phyloP scores from a whole-genome alignment of 1,284 basidiomycete species.

The Rhodotorula sp. region DNA sequence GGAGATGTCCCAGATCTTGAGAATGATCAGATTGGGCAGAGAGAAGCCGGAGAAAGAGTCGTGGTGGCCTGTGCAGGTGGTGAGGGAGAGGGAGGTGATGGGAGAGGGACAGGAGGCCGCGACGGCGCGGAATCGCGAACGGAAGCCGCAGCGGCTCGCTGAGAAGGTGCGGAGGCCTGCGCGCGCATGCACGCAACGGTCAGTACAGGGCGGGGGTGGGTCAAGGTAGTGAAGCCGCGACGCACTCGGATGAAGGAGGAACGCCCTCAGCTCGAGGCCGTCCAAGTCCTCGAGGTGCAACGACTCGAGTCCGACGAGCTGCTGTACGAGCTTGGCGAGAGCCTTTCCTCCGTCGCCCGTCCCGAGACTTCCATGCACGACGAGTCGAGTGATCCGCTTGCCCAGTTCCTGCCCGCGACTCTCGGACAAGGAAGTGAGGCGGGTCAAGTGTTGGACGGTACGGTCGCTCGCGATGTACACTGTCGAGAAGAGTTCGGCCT shows the following conservation, averaged over 20 bases:
- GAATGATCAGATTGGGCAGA: constrained; percentile 2
- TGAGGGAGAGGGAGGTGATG: constrained; percentile 13
- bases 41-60: constrained; percentile 23
- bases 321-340: constrained; percentile 13
- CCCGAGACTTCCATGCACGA: constrained; percentile 4
- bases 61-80: constrained; percentile 22
- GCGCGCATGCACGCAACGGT: too few species aligned
- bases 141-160: constrained; percentile 22
- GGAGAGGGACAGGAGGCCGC: neutral
- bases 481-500: constrained; percentile 15
- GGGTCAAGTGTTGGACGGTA: neutral
- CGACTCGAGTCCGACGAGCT: constrained; percentile 7
- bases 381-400: neutral
- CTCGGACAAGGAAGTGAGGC: neutral
- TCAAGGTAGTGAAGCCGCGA: neutral
- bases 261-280: constrained; percentile 20
- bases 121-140: constrained; percentile 22
- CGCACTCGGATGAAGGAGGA: constrained; percentile 7
- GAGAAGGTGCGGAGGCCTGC: constrained; percentile 8
- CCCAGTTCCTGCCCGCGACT: constrained; percentile 1
- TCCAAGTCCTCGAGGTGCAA: constrained; percentile 26
- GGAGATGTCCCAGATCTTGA: constrained; percentile 14
- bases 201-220: neutral
- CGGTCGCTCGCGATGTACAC: constrained; percentile 11
- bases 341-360: constrained; percentile 13